Base-by-base conservation (phyloP, 2,329 filamentous ascomycete genomes). In the Fusarium sp. region DNA sequence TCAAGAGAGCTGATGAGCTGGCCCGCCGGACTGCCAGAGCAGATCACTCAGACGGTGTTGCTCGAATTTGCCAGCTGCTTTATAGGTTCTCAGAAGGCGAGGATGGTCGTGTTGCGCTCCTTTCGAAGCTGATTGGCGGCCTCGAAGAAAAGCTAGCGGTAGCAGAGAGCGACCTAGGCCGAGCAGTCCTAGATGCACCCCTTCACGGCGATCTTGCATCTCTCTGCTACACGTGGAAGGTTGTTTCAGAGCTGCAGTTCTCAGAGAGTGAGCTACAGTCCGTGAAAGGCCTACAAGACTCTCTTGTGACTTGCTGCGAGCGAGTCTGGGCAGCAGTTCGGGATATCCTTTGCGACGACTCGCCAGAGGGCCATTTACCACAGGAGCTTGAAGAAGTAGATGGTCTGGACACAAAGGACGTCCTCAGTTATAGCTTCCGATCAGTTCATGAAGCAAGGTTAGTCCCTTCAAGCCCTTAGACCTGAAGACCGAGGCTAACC, bases 391-490 rank as follows among this genome's bases (percentile, higher is more conserved):
- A 92, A 56, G 91, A 92, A 36, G 82, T 89, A 15, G 87, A 91
- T 6, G 92, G 91, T 1, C 85, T 94, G 3, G 91, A 92, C 54
- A 94, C 94, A 1, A 98, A 98, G 77, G 94, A 97, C 73, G 87
- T 97, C 16, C 82, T 99, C 48, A 98, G 95, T 70, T 99, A 96
- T 79, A 97, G 94, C 67, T 99, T 97, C 87, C 90, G 96, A 73
- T 94, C 94, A 7, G 86, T 98, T n/a, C 95, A 97, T 67, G 96
- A 99, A 81, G 94, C 95, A 27, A 97, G 94, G 92, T 94, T 82
- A 47, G 43, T 37, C 27, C 4, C 23, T 23, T 11, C 9, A 12
- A 65, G 81, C 59, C 64, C 4, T 10, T 27, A 10, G 2, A 11
- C 40, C n/a, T 27, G 5, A 2, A n/a, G 10, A 4, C 13, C 2